Evolutionary conservation across 306 rosid genomes (phyloP).

Genomic region (Inga leiocalycina): DNA sequence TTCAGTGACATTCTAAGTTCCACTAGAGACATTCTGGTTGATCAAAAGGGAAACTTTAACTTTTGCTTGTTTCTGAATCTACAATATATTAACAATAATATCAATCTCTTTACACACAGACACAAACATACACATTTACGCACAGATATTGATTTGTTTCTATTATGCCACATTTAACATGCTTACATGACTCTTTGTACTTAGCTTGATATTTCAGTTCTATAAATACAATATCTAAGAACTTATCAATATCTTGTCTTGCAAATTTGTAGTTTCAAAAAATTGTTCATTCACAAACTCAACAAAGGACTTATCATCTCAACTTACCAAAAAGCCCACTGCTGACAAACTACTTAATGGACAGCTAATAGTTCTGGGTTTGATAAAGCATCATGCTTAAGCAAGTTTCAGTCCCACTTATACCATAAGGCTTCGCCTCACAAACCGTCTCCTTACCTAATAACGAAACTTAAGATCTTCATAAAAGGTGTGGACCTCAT

Average conservation of each 20-base stretch:
- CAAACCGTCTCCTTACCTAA: constrained; percentile 48
- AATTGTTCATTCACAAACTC: neutral
- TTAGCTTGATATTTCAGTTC: neutral
- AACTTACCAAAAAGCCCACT: neutral
- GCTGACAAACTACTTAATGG: constrained; percentile 40
- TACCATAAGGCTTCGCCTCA: constrained; percentile 32
- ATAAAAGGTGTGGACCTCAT: constrained; percentile 49
- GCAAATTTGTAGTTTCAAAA: neutral
- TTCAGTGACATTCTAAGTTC: neutral
- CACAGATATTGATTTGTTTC: neutral
- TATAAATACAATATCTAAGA: neutral
- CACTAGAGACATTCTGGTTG: neutral
- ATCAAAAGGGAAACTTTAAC: neutral
- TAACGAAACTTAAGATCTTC: constrained; percentile 47
- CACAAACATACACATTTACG: neutral
- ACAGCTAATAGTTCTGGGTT: constrained; percentile 30
- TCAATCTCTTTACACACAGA: neutral
- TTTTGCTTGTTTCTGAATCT: neutral
- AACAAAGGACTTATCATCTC: neutral
- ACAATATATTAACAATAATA: neutral
- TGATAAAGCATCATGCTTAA: constrained; percentile 44
- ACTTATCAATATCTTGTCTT: neutral
- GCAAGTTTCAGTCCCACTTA: constrained; percentile 49
- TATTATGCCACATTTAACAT: neutral
- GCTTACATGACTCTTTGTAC: neutral